Percentiles rank a stretch among this genome's conserved stretches.
phyloP scores from a whole-genome alignment of 2,329 filamentous ascomycete genomes.

The Nemania sp. region DNA sequence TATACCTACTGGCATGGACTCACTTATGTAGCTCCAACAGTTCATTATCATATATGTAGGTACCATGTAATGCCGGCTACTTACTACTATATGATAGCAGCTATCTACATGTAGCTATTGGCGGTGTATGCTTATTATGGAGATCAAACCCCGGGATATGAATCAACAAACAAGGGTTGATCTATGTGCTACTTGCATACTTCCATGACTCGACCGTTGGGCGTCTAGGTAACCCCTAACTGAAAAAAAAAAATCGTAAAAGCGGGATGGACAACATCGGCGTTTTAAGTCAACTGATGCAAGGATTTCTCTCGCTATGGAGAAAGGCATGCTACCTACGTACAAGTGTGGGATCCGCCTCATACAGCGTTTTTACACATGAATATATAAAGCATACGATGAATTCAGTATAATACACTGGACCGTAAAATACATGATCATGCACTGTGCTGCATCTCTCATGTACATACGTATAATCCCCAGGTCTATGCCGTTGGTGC shows the following conservation, averaged over 20 bases:
- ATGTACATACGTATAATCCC: too few relatives aligned
- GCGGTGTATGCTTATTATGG: neutral
- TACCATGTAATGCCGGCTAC: too few relatives aligned
- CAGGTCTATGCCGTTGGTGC: neutral
- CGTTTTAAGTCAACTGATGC: neutral
- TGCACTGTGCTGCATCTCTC: too few relatives aligned
- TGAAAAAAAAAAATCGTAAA: too few relatives aligned
- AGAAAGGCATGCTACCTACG: neutral
- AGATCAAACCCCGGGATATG: neutral
- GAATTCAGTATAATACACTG: too few relatives aligned
- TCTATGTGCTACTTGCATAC: neutral
- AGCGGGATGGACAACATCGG: neutral
- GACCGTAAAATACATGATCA: too few relatives aligned
- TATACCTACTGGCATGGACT: neutral
- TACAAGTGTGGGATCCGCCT: too few relatives aligned
- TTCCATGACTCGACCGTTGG: too few relatives aligned
- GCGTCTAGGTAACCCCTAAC: too few relatives aligned
- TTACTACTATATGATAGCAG: too few relatives aligned
- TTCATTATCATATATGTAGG: neutral
- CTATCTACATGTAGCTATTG: constrained; percentile 9
- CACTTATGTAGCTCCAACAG: constrained; percentile 6
- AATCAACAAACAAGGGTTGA: neutral
- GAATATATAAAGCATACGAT: too few relatives aligned
- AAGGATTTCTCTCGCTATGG: neutral
- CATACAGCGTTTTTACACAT: too few relatives aligned